Conservation (phyloP, 768 basidiomycete species). For the Dendrothele bispora region DNA sequence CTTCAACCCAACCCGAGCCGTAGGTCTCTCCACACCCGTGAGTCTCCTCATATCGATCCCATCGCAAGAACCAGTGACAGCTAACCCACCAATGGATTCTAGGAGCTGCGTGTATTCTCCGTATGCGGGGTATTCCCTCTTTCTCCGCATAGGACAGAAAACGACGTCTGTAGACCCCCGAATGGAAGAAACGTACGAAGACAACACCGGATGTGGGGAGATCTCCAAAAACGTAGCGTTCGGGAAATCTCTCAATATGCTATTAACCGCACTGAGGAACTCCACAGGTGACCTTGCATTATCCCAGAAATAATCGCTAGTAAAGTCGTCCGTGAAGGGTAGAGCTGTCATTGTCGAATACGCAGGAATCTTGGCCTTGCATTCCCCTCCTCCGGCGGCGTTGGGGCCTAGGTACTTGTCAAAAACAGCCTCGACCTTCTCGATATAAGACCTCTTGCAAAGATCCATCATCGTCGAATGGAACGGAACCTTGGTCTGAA, state of each 20-base stretch:
- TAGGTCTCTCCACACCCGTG: conserved; percentile 13
- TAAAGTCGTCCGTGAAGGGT: conserved; percentile 12
- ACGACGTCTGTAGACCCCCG: conserved; percentile 11
- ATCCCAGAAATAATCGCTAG: conserved; percentile 29
- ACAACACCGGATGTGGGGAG: conserved; percentile 27
- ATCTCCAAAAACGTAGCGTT: conserved; percentile 24
- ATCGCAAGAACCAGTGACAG: conserved; percentile 17
- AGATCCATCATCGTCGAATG: conserved; percentile 27
- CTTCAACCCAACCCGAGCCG: not conserved
- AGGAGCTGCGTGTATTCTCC: conserved; percentile 19
- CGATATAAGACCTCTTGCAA: conserved; percentile 13
- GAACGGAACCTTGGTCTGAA: conserved; percentile 24
- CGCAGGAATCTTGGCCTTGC: conserved; percentile 10
- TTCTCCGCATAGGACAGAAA: conserved; percentile 18
- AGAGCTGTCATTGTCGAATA: conserved; percentile 27
- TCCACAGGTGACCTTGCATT: conserved; percentile 23
- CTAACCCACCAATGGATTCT: conserved; percentile 19
- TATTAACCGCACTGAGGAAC: conserved; percentile 22
- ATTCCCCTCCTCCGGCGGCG: too few species aligned
- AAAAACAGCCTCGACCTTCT: not conserved
- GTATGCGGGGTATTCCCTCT: conserved; percentile 7
- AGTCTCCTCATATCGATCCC: conserved; percentile 23
- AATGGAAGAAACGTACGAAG: conserved; percentile 19
- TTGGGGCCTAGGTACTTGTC: conserved; percentile 14
- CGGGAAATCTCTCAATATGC: conserved; percentile 12